Evolutionary conservation across 2,329 filamentous ascomycete genomes (phyloP).

Genomic region (Fusarium sulawesiense): DNA sequence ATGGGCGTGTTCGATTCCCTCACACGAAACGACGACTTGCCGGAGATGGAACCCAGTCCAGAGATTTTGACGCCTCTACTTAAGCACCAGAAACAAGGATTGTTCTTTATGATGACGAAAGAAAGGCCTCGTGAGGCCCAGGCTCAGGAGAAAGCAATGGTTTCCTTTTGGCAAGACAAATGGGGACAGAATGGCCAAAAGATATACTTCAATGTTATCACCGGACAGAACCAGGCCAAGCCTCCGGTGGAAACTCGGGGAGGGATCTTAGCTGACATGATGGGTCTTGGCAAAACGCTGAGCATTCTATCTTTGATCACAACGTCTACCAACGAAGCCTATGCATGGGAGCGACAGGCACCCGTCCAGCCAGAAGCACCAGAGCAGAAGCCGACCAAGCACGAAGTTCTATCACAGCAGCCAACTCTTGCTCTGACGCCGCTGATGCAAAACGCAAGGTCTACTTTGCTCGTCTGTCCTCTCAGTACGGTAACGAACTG

Average conservation of each 20-base stretch:
- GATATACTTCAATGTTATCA: constrained; percentile 86
- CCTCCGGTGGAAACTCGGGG: constrained; percentile 76
- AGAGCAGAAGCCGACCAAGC: constrained; percentile 53
- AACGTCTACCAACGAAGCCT: constrained; percentile 71
- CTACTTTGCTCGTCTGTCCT: constrained; percentile 88
- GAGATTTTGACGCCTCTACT: constrained; percentile 76
- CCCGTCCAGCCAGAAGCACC: constrained; percentile 62
- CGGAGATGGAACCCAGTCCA: constrained; percentile 73
- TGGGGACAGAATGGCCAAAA: constrained; percentile 62
- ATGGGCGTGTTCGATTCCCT: constrained; percentile 89
- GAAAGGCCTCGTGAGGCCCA: constrained; percentile 75
- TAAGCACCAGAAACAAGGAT: constrained; percentile 88
- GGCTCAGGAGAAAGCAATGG: constrained; percentile 69
- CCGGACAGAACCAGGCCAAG: constrained; percentile 70
- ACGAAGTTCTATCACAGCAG: constrained; percentile 49
- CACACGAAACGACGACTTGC: constrained; percentile 78
- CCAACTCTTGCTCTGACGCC: constrained; percentile 61
- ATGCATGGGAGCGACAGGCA: constrained; percentile 66
- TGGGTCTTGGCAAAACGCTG: constrained; percentile 88
- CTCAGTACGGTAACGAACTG: constrained; percentile 94
- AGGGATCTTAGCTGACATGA: constrained; percentile 85
- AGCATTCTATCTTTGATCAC: constrained; percentile 85
- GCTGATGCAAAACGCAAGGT: constrained; percentile 75
- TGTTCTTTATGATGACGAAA: constrained; percentile 85
- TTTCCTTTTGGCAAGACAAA: constrained; percentile 81